Base-by-base conservation (phyloP, 495 filamentous ascomycete genomes). In the Penicillium odoratum region DNA sequence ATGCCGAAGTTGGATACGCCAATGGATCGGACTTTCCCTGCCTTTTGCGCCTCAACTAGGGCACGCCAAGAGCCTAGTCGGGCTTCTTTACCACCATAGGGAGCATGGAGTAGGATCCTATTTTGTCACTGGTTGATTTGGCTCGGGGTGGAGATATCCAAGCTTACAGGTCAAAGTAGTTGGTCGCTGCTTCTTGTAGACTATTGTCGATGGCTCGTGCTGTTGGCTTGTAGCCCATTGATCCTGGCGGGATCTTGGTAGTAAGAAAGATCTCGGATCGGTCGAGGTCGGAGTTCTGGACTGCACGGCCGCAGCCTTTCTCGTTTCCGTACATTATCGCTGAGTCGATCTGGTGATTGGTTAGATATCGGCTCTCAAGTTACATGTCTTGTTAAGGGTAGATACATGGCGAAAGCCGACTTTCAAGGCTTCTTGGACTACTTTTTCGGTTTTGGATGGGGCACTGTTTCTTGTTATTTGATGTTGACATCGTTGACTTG, bases 111-210 rank as follows among this genome's bases (percentile, higher is more conserved):
- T 0, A 84, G 75, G 53, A 81, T 70, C n/a, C 73, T 77, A 18
- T 9, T 40, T 21, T 42, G 44, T 15, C 38, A 4, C 13, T 40
- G 5, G 9, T 3, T 16, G n/a, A 18, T 3, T 21, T 15, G 25
- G 30, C n/a, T 51, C 46, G 15, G 15, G 5, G 18, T 5, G 33
- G 4, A 51, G 10, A 26, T 4, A 7, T 33, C 26, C 4, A 34
- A n/a, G 60, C 67, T 31, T 33, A 89, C 60, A 92, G 73, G 61
- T 91, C 88, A 50, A 91, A 85, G 69, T 90, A 89, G 0, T 83
- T 81, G 48, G 68, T 65, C 26, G 59, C 65, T 2, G 68, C 69
- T 31, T 71, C 65, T 3, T 63, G 63, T 33, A 77, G 57, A 60
- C 73, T 74, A 3, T 60, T 63, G 5, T 66, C 61, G 34, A 77